Base-by-base conservation (phyloP, 495 filamentous ascomycete species). In the Xylaria palmicola region DNA sequence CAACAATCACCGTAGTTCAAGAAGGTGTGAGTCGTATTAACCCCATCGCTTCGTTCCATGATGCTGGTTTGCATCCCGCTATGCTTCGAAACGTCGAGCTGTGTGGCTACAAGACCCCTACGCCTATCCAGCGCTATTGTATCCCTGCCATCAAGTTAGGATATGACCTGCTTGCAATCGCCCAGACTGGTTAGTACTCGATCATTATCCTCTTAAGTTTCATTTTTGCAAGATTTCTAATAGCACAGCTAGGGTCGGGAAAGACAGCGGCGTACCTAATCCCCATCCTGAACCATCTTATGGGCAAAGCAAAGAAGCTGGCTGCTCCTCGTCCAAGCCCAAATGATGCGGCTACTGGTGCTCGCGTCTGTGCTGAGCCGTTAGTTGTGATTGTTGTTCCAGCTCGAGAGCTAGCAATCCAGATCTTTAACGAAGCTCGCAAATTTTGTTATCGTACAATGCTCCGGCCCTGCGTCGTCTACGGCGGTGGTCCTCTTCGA, bases 191-290 rank as follows among this genome's bases (percentile, higher is more conserved):
- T 97, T 75, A 72, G 85, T 78, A 19, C 24, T 36, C 7, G 9
- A 6, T 17, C 44, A n/a, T 22, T n/a, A 8, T 34, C 49, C 15
- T 24, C 15, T 4, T 45, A 37, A 30, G 27, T 45, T n/a, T 6
- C 15, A 22, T 34, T 13, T 24, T 6, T 45, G 37, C 19, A 41
- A 22, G 6, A 7, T 22, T 30, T 45, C 30, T 62, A 36, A 65
- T 45, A 34, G 29, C 12, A 55, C 13, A 47, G 19, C 20, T 56
- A 98, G 93, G 94, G 22, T 97, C 93, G 39, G 94, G 94, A 56
- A 98, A 98, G 78, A 98, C 94, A 1, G 94, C 88, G 0, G 92
- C 94, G 0, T 98, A 92, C 67, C 72, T 98, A 3, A 87, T 97
- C 58, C 94, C 94, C 0, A 90, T 94, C 44, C 64, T 97, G 40